These are phyloP conservation scores for Tricharina praecox DNA, from an alignment of 495 filamentous ascomycete species.

Conservation along the genomic window DNA sequence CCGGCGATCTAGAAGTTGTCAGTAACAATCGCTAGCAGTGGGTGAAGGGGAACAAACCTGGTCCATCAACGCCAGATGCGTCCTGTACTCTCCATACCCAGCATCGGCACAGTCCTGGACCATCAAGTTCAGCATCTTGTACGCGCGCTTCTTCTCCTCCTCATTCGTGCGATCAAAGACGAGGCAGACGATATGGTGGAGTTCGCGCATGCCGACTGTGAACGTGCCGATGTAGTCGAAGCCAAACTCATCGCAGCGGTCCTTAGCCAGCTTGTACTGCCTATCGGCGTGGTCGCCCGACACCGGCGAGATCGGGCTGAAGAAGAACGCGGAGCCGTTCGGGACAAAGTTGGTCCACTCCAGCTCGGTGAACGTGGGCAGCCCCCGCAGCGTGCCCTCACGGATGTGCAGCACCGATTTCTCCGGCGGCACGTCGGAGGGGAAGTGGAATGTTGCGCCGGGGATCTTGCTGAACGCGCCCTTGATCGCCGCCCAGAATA, in stretches of 20 bases:
- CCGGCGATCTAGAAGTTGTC: slow-evolving; percentile 30
- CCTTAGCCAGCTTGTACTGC: slow-evolving; percentile 32
- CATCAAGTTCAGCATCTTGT: slow-evolving; percentile 30
- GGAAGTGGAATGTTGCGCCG: slow-evolving; percentile 32
- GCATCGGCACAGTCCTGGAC: slow-evolving; percentile 30
- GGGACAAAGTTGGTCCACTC: slow-evolving; percentile 41
- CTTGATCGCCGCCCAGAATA: slow-evolving; percentile 33
- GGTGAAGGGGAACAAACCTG: background rate
- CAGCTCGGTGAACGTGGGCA: slow-evolving; percentile 30
- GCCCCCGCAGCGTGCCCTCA: slow-evolving; percentile 28
- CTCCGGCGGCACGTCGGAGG: slow-evolving; percentile 28
- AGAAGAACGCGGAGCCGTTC: slow-evolving; percentile 41
- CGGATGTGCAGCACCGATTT: slow-evolving; percentile 29
- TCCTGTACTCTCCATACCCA: slow-evolving; percentile 38
- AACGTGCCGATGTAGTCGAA: slow-evolving; percentile 40
- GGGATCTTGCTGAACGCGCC: slow-evolving; percentile 31
- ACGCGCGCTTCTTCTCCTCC: slow-evolving; percentile 26
- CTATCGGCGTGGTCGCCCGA: slow-evolving; percentile 34
- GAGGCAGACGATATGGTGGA: slow-evolving; percentile 34
- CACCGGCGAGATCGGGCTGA: slow-evolving; percentile 39
- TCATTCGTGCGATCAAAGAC: slow-evolving; percentile 31
- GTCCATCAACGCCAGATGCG: slow-evolving; percentile 36
- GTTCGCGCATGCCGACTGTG: slow-evolving; percentile 35
- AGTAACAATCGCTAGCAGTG: background rate
- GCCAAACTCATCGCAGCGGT: slow-evolving; percentile 28